A percentile compares a stretch with the other conserved stretches of the same genome.
phyloP scores from a whole-genome alignment of 352 stramenopile genomes.

The Phytopythium vexans region DNA sequence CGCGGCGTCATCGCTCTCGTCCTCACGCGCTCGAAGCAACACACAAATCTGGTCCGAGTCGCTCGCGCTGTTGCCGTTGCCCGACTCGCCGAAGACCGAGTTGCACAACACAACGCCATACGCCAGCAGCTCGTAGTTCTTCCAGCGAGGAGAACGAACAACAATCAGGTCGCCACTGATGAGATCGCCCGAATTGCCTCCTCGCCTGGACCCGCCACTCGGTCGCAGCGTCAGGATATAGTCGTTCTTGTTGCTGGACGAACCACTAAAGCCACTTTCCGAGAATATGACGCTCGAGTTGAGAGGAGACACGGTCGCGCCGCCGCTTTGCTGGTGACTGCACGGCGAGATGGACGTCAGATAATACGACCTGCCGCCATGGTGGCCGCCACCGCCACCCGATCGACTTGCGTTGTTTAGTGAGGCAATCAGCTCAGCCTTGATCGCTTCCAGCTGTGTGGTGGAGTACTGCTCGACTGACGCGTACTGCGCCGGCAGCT shows the following conservation, averaged over 20 bases:
- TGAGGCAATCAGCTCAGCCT: conserved; percentile 62
- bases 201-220: conserved; percentile 6
- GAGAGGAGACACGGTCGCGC: conserved; percentile 5
- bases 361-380: conserved; percentile 13
- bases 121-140: conserved; percentile 42
- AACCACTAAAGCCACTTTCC: conserved; percentile 66
- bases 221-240: conserved; percentile 63
- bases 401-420: conserved; percentile 38
- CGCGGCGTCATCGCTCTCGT: conserved; percentile 9
- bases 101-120: conserved; percentile 75
- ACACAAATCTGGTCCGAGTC: conserved; percentile 59
- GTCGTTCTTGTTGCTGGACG: conserved; percentile 34
- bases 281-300: conserved; percentile 62
- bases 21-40: conserved; percentile 38
- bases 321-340: conserved; percentile 1
- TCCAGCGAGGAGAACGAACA: conserved; percentile 58
- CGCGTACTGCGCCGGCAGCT: conserved; percentile 42
- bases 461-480: conserved; percentile 53
- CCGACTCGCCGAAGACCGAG: conserved; percentile 35
- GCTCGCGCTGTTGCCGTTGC: background rate
- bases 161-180: conserved; percentile 59
- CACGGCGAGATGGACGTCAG: conserved; percentile 69
- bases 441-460: conserved; percentile 58
- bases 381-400: conserved; percentile 28
- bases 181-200: conserved; percentile 33